Base-by-base conservation (phyloP, 192 early-diverging fungal genomes). In the Podila verticillata region DNA sequence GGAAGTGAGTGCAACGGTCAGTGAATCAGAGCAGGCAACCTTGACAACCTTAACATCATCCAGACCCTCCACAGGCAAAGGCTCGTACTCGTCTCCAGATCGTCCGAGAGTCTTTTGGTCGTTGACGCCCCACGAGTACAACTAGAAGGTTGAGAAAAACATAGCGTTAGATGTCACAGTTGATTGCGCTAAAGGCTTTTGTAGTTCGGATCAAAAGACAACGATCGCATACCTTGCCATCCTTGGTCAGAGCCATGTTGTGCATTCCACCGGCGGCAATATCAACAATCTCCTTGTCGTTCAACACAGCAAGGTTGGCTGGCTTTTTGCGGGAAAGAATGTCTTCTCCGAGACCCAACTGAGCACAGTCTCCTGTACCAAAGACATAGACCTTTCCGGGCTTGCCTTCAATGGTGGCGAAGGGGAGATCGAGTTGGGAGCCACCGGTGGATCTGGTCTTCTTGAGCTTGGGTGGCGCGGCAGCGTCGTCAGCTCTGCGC, bases 41-140 rank as follows among this genome's bases (percentile, higher is more conserved):
- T 92, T 87, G 36, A 92, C 87, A 30, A 99, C 84, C 35, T 86
- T 86, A 29, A 93, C 89, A 51, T 78, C 79, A 57, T 97, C 94
- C 59, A 96, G 84, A 17, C 91, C 95, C 31, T 90, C 88, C 15
- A 93, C 90, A 13, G 82, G 83, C 34, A 66, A 83, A 15, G 96
- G 93, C 24, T 77, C 84, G 32, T 87, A 91, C 47, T 96, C 94
- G 51, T 89, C 87, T 63, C 84, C 86, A 13, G 63, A 79, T n/a
- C 93, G 84, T 34, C 92, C 96, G n/a, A 99, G 87, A n/a, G 94
- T 93, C 63, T 85, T 82, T 70, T 98, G 92, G 84, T 98, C 97
- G 81, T 97, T 97, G 87, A 96, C 97, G 1, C 97, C 97, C 97
- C 97, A 98, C 47, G 92, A 92, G 81, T 89, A 98, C 54, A 98